These are phyloP conservation scores for Lasiodiplodia citricola DNA, from an alignment of 2,329 filamentous ascomycete genomes.

Conservation along the genomic window DNA sequence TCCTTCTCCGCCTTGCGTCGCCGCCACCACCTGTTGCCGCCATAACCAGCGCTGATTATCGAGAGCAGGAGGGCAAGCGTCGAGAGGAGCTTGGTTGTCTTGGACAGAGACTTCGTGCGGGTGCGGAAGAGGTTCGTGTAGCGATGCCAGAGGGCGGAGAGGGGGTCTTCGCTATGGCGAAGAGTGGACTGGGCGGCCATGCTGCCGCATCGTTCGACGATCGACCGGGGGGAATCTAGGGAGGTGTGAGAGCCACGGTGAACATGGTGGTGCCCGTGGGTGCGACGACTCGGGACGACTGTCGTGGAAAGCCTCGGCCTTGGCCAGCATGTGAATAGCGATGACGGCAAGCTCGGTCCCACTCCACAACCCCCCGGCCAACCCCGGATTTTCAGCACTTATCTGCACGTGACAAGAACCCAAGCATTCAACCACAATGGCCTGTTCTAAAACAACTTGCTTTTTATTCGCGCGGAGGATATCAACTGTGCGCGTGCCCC, in stretches of 20 bases:
- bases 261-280: slow-evolving; percentile 8
- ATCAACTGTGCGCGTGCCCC: slow-evolving; percentile 6
- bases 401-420: slow-evolving; percentile 1
- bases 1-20: slow-evolving; percentile 77
- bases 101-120: slow-evolving; percentile 68
- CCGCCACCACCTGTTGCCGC: slow-evolving; percentile 78
- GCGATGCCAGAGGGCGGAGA: slow-evolving; percentile 53
- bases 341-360: slow-evolving; percentile 16
- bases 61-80: slow-evolving; percentile 77
- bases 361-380: neutral
- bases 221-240: slow-evolving; percentile 1
- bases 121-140: slow-evolving; percentile 56
- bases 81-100: slow-evolving; percentile 73
- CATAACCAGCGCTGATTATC: slow-evolving; percentile 80
- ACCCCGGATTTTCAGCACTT: slow-evolving; percentile 23
- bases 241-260: neutral
- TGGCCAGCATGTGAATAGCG: slow-evolving; percentile 16
- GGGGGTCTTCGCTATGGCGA: slow-evolving; percentile 51
- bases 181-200: slow-evolving; percentile 93
- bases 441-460: neutral
- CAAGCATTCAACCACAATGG: neutral
- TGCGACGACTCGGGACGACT: neutral
- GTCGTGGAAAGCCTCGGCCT: slow-evolving; percentile 17
- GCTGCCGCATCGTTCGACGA: slow-evolving; percentile 29
- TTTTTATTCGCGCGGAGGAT: slow-evolving; percentile 11